phyloP scores from a whole-genome alignment of 2,329 filamentous ascomycete genomes.

The Calonectria fujianensis region DNA sequence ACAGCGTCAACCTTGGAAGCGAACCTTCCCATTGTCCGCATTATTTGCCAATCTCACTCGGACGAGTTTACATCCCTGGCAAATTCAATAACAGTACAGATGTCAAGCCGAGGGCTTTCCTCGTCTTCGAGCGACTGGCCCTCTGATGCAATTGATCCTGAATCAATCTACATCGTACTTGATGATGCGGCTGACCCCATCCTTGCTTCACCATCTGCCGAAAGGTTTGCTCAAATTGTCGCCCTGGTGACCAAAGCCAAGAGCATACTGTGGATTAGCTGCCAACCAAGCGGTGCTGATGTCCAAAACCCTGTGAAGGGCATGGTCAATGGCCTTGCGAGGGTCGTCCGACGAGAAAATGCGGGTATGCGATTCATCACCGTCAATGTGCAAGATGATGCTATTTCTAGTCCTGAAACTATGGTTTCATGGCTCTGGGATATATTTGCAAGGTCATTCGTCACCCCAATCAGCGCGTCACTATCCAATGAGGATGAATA shows the following conservation, averaged over 20 bases:
- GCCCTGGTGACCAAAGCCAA: conserved; percentile 32
- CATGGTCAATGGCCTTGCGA: conserved; percentile 47
- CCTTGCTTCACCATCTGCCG: conserved; percentile 28
- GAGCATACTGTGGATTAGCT: conserved; percentile 42
- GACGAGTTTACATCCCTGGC: conserved; percentile 33
- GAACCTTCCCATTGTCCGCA: conserved; percentile 29
- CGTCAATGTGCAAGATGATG: conserved; percentile 42
- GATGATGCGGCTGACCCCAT: conserved; percentile 34
- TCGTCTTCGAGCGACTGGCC: conserved; percentile 16
- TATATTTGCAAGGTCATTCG: conserved; percentile 34
- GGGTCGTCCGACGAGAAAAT: conserved; percentile 50
- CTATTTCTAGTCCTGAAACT: conserved; percentile 33
- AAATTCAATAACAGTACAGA: conserved; percentile 16
- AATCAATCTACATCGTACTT: conserved; percentile 38
- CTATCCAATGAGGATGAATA: conserved; percentile 41
- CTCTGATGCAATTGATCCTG: conserved; percentile 22
- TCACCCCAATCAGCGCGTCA: conserved; percentile 10
- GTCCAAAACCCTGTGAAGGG: conserved; percentile 40
- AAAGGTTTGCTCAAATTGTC: conserved; percentile 34
- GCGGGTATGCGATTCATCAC: conserved; percentile 44
- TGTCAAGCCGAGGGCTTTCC: conserved; percentile 33
- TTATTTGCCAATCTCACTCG: conserved; percentile 36
- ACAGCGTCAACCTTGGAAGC: background rate
- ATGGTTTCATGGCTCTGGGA: conserved; percentile 27
- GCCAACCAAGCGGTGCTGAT: conserved; percentile 25